Evolutionary conservation across 2,329 filamentous ascomycete species (phyloP), one percentile per base, ranked within the genome.

Genomic region (Colletotrichum viniferum): DNA sequence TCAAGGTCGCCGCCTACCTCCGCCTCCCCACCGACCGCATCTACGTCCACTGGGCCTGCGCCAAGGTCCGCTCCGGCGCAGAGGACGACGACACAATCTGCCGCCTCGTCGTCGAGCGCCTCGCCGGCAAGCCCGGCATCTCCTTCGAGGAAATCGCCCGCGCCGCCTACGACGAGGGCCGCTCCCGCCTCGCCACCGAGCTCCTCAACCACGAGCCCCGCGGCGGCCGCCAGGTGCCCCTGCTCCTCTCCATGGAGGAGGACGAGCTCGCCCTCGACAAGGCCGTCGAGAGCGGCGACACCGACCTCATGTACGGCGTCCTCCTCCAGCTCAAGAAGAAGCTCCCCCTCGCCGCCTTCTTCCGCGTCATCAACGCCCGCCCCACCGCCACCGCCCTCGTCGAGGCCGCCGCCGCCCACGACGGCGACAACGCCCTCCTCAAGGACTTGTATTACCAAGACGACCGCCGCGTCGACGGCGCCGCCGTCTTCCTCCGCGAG

Each of bases 381-480:
- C 96, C 96, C 0, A 90, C 95, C 30, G 97, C 97, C 5, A 96
- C 95, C 3, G 95, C 97, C 0, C 90, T 99, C 13, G 95, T 99
- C 28, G 97, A 99, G 84, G 91, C 95, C 3, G 94, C 93, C 0
- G 96, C 97, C 0, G 82, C 86, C 60, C 88, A 90, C 66, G 92
- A 95, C 66, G 87, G 85, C 24, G 94, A 98, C 80, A 96, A 98
- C 79, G 90, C 91, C 1, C 85, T 99, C 26, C 91, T 99, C 30
- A 99, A 98, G 81, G 97, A 98, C 81, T 88, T 99, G 5, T 99
- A 97, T 86, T 99, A 99, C 83, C 97, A 98, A 85, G 97, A 98
- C 80, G 97, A 99, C 82, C 92, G 96, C 7, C 92, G 96, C 5
- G 87, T 96, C 7, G 97, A 98, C 78, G 96, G 97, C 4, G 94